Percentiles rank a stretch among this genome's conserved stretches.
These are phyloP conservation scores for Chlamydomonas incerta DNA, from an alignment of 139 green algal species.

Conservation along the genomic window DNA sequence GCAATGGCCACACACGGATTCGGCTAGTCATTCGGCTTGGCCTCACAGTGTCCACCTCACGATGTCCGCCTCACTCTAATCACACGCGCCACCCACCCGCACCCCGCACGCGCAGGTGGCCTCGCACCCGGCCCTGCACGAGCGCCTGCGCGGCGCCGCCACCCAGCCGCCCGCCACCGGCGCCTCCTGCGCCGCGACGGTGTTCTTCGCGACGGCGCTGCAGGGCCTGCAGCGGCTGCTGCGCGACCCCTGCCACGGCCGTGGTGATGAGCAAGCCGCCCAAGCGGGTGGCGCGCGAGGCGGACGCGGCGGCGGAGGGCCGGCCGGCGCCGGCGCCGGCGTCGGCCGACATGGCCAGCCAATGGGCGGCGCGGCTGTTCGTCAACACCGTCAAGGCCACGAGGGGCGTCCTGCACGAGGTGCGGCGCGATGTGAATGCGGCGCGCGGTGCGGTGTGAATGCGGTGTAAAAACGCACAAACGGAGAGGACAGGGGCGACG, in stretches of 20 bases:
- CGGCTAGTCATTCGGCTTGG: too few species aligned
- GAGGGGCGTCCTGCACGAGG: not conserved
- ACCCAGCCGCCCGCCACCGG: not conserved
- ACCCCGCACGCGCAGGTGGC: too few species aligned
- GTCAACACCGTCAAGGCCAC: not conserved
- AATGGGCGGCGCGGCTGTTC: conserved; percentile 1
- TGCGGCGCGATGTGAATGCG: not conserved
- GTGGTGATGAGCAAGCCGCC: not conserved
- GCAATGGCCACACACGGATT: too few species aligned
- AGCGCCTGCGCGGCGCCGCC: not conserved
- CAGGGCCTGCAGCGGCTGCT: conserved; percentile 16
- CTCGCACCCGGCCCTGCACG: too few species aligned
- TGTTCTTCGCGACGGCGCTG: not conserved
- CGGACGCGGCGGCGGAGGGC: not conserved
- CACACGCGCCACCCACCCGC: not conserved
- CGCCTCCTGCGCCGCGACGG: not conserved
- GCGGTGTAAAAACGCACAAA: too few species aligned
- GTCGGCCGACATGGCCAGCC: not conserved
- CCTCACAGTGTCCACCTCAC: too few species aligned
- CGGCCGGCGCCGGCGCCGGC: not conserved
- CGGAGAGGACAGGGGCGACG: not conserved
- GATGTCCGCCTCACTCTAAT: too few species aligned
- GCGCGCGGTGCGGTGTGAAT: too few species aligned
- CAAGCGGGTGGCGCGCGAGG: not conserved
- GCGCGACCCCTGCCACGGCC: not conserved